Evolutionary conservation across 2,329 filamentous ascomycete species (phyloP), one percentile per base, ranked within the genome.

Genomic region (Penicillium sp.): DNA sequence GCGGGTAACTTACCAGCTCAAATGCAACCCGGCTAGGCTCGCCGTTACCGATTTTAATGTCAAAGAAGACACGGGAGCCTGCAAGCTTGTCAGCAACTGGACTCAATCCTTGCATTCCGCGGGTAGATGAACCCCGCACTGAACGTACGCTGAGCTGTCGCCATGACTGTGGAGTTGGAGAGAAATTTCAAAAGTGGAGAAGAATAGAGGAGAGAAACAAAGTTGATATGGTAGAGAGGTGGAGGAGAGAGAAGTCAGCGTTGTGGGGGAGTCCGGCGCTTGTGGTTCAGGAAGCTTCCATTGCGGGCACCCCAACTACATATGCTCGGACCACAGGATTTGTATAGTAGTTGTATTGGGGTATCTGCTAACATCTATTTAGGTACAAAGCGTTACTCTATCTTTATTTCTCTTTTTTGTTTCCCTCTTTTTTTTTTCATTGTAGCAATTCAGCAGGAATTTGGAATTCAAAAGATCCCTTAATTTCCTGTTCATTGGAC

Each of bases 21-120:
- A 99, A 93, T 61, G 84, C 86, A 73, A 99, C 82, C 64, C 93
- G 88, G 60, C 92, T 92, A 59, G 86, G 84, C 43, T 84, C 79
- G 68, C 86, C 83, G 58, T 85, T 84, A 71, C 89, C 92, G 71
- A 97, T 88, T 60, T 87, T 81, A 73, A 99, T 87, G 80, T 97
- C 92, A 76, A 99, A 97, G 81, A 88, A 99, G 79, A 96, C 92
- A 68, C 90, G 87, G 72, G 86, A 85, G 38, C 54, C 54, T 56
- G 36, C 21, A 46, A n/a, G 31, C 23, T 34, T 49, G 41, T 61
- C 49, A 58, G 57, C 41, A 48, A 50, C 47, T 57, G 31, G 38
- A 49, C 46, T 21, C n/a, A 31, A 53, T 49, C 51, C 50, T 43
- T 60, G 44, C 50, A 45, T 45, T 50, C 53, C 49, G 60, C 56